A percentile compares a stretch with the other conserved stretches of the same genome.
Conservation (phyloP, 345 rosid genomes). For the Draba incana region DNA sequence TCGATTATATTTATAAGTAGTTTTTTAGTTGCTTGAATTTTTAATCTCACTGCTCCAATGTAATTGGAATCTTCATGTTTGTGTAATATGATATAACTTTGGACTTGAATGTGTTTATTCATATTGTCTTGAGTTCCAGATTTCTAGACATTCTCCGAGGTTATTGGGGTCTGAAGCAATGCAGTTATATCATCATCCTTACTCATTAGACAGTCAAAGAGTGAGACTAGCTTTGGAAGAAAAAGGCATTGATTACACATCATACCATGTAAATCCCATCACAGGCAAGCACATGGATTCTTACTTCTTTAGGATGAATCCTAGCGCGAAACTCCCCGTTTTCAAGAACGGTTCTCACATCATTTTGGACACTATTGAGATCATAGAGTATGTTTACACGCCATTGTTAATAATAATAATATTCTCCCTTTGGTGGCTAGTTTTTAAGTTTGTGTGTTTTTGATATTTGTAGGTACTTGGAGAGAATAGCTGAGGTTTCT, state of each 20-base stretch:
- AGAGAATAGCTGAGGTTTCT: constrained; percentile 73
- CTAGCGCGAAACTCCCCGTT: constrained; percentile 71
- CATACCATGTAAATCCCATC: constrained; percentile 81
- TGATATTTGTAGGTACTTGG: constrained; percentile 61
- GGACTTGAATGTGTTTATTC: constrained; percentile 13
- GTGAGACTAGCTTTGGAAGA: constrained; percentile 90
- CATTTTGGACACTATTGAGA: constrained; percentile 77
- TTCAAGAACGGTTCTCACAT: constrained; percentile 78
- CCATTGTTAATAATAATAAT: neutral
- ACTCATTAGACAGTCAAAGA: constrained; percentile 82
- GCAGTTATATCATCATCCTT: constrained; percentile 97
- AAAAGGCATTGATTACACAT: constrained; percentile 89
- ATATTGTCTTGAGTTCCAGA: constrained; percentile 3
- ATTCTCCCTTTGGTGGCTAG: constrained; percentile 1
- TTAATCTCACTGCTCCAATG: neutral
- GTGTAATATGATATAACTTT: neutral
- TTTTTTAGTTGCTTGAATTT: constrained; percentile 19
- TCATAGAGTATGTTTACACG: constrained; percentile 63
- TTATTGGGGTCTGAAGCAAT: constrained; percentile 44
- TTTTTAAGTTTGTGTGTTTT: neutral
- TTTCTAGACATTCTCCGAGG: neutral
- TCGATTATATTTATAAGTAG: neutral
- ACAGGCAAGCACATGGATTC: constrained; percentile 81
- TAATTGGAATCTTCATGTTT: neutral
- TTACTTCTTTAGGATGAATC: constrained; percentile 81